A percentile compares a stretch with the other conserved stretches of the same genome.
Evolutionary conservation across 2,329 filamentous ascomycete genomes (phyloP).

Genomic region (Zasmidium citrigriseum): DNA sequence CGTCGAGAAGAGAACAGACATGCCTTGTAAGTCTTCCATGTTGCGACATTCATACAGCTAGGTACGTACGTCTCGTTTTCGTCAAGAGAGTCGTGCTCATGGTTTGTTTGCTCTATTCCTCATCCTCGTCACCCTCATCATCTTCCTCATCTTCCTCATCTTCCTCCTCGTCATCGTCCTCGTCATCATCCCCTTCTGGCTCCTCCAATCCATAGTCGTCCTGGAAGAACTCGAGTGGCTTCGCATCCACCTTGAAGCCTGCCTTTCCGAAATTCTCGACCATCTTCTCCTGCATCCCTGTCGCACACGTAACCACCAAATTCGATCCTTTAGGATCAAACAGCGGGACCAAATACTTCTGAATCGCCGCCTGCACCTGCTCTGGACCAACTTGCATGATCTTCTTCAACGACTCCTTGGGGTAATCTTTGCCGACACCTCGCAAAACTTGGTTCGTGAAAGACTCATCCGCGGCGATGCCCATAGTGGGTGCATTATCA

Average conservation of each 20-base stretch:
- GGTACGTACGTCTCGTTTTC: no score
- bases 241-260: conserved; percentile 77
- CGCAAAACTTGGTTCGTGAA: conserved; percentile 81
- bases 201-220: conserved; percentile 83
- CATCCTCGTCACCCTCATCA: conserved; percentile 52
- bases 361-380: conserved; percentile 74
- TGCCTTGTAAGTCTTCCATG: no score
- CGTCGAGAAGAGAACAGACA: no score
- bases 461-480: conserved; percentile 76
- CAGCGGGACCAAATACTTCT: conserved; percentile 72
- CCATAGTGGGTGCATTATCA: conserved; percentile 84
- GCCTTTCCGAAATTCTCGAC: conserved; percentile 71
- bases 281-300: conserved; percentile 79
- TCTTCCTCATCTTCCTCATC: conserved; percentile 49
- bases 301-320: conserved; percentile 83
- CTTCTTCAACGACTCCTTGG: conserved; percentile 71
- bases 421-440: conserved; percentile 74
- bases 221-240: conserved; percentile 76
- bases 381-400: conserved; percentile 75
- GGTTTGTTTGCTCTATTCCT: conserved; percentile 23
- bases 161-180: conserved; percentile 62
- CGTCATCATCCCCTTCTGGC: conserved; percentile 60
- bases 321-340: conserved; percentile 82
- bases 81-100: no score
- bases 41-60: no score